Percentiles rank a stretch among this genome's conserved stretches.
These are phyloP conservation scores for Bonnemaisonia californica DNA, from an alignment of 31 red algal genomes.

Conservation along the genomic window DNA sequence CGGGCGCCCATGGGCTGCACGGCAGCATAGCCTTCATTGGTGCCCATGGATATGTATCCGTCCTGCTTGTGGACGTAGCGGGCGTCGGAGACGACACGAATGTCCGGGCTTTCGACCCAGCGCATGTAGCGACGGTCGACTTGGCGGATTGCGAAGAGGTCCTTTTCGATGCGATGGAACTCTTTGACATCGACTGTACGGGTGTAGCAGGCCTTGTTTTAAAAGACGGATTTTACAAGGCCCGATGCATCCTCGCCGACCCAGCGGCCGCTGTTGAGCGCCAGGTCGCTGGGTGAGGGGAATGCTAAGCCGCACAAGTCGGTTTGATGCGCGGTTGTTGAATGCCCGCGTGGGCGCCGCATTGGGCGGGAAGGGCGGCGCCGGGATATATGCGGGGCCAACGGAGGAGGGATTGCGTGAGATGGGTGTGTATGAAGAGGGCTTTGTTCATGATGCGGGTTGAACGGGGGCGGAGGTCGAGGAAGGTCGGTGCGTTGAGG, in stretches of 20 bases:
- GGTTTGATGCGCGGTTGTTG: not conserved
- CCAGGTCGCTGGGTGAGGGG: conserved; percentile 72
- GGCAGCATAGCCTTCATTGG: conserved; percentile 50
- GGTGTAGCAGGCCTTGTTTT: conserved; percentile 9
- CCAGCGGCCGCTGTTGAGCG: conserved; percentile 78
- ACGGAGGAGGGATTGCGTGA: too few species aligned
- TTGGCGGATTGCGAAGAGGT: conserved; percentile 46
- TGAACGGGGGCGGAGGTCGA: too few species aligned
- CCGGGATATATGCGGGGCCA: too few species aligned
- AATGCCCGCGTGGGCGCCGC: too few species aligned
- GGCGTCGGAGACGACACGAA: conserved; percentile 50
- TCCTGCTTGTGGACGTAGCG: conserved; percentile 58
- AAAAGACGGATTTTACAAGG: conserved; percentile 64
- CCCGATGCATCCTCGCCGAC: conserved; percentile 65
- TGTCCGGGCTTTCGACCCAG: conserved; percentile 58
- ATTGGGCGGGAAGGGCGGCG: too few species aligned
- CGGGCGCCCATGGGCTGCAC: conserved; percentile 26
- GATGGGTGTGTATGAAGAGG: too few species aligned
- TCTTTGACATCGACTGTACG: conserved; percentile 68
- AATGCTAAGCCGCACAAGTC: conserved; percentile 70
- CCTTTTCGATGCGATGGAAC: conserved; percentile 45
- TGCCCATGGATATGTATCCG: conserved; percentile 59
- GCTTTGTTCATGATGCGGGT: too few species aligned
- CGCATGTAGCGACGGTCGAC: not conserved
- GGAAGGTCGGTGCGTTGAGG: too few species aligned